Percentiles rank a stretch among this genome's conserved stretches.
These are phyloP conservation scores for Tuber aestivum DNA, from an alignment of 495 filamentous ascomycete species.

Conservation along the genomic window DNA sequence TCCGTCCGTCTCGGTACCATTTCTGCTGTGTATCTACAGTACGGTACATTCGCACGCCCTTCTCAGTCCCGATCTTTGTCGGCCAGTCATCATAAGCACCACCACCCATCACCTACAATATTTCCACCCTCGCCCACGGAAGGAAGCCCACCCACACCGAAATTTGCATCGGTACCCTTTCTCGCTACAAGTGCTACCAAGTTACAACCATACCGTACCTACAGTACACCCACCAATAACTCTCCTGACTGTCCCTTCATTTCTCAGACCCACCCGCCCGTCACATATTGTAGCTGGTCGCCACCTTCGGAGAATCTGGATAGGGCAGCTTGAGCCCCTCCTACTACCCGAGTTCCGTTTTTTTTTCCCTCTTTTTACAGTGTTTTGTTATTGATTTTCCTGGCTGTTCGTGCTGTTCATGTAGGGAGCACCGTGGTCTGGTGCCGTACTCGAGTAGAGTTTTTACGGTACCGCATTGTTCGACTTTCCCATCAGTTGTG, in stretches of 20 bases:
- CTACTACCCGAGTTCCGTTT: slow-evolving; percentile 30
- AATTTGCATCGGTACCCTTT: slow-evolving; percentile 18
- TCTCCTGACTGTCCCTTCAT: too few relatives aligned
- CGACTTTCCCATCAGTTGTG: slow-evolving; percentile 1
- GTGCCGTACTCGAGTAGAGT: too few relatives aligned
- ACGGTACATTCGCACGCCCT: slow-evolving; percentile 25
- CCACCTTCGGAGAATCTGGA: slow-evolving; percentile 35
- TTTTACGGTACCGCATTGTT: too few relatives aligned
- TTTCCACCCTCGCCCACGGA: slow-evolving; percentile 6
- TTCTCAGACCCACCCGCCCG: neutral
- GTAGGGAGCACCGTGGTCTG: neutral
- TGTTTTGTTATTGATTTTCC: neutral
- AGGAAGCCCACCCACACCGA: slow-evolving; percentile 16
- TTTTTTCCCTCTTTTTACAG: slow-evolving; percentile 6
- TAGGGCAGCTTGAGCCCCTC: slow-evolving; percentile 37
- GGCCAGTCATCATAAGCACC: slow-evolving; percentile 32
- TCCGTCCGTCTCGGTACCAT: neutral
- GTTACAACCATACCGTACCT: slow-evolving; percentile 1
- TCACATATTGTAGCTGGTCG: slow-evolving; percentile 13
- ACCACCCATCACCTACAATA: slow-evolving; percentile 20
- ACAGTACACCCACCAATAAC: too few relatives aligned
- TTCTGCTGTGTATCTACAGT: slow-evolving; percentile 24
- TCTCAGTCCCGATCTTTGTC: slow-evolving; percentile 14
- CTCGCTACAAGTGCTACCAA: slow-evolving; percentile 2
- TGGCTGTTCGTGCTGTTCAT: neutral